Conservation (phyloP, 2,329 filamentous ascomycete genomes). For the Hypoxylon sp. region DNA sequence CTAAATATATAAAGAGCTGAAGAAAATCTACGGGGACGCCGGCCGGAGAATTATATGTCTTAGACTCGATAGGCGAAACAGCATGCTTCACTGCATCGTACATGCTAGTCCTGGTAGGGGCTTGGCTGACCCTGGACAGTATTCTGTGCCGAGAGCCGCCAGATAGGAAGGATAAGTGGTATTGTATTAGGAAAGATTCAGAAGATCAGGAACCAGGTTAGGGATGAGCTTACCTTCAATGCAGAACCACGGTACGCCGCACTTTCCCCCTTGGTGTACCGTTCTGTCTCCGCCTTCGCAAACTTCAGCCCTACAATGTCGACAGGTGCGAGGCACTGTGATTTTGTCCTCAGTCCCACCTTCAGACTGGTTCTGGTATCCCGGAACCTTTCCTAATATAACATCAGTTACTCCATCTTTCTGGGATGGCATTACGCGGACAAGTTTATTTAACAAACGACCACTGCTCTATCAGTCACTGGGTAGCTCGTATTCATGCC, state of each 20-base stretch:
- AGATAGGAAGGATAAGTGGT: no score
- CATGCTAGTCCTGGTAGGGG: conserved; percentile 7
- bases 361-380: no score
- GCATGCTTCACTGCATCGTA: conserved; percentile 7
- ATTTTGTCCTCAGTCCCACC: no score
- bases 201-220: no score
- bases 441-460: conserved; percentile 20
- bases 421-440: conserved; percentile 1
- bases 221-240: no score
- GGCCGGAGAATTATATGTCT: conserved; percentile 19
- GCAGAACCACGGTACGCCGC: no score
- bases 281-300: no score
- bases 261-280: no score
- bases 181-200: no score
- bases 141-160: conserved; percentile 9
- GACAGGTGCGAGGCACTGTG: no score
- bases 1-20: conserved; percentile 32
- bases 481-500: conserved; percentile 11
- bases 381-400: no score
- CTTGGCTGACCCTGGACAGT: conserved; percentile 5
- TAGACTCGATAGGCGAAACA: conserved; percentile 1
- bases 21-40: conserved; percentile 4
- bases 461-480: conserved; percentile 6
- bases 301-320: conserved; percentile 5
- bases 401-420: no score